Evolutionary conservation across 2,329 filamentous ascomycete species (phyloP).

Genomic region (Colletotrichum sidae): DNA sequence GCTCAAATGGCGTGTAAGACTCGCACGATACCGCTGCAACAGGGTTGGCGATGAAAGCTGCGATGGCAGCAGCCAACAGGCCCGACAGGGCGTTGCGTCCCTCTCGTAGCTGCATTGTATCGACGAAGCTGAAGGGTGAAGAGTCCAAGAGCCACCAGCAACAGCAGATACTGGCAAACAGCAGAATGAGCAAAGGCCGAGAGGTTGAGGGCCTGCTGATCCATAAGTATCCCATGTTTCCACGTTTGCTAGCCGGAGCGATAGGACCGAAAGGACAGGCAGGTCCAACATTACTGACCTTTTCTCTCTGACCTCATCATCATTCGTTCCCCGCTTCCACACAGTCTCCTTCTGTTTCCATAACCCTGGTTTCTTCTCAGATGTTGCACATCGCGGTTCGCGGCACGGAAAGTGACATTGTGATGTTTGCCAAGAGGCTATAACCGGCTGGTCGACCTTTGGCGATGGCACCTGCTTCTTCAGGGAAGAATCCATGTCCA

Average conservation of each 20-base stretch:
- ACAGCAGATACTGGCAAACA: constrained; percentile 15
- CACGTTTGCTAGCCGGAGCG: too few relatives aligned
- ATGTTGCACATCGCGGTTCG: constrained; percentile 2
- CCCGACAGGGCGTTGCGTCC: constrained; percentile 22
- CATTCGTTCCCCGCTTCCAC: constrained; percentile 18
- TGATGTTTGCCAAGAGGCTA: constrained; percentile 20
- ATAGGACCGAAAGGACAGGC: neutral
- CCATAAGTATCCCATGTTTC: constrained; percentile 2
- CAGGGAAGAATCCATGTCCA: constrained; percentile 32
- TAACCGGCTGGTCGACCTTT: constrained; percentile 10
- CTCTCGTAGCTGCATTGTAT: constrained; percentile 20
- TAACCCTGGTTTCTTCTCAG: neutral
- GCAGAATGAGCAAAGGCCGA: neutral
- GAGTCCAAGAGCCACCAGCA: constrained; percentile 1
- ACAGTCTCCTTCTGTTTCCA: constrained; percentile 17
- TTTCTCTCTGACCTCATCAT: constrained; percentile 27
- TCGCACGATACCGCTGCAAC: constrained; percentile 21
- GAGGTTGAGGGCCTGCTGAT: constrained; percentile 3
- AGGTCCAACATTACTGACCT: constrained; percentile 17
- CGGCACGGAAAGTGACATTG: neutral
- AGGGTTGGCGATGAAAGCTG: constrained; percentile 15
- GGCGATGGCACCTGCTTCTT: constrained; percentile 36
- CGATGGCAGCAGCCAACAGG: constrained; percentile 21
- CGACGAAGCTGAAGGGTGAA: neutral
- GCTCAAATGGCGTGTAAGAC: constrained; percentile 55